Evolutionary conservation across 2,329 filamentous ascomycete species (phyloP), one percentile per base, ranked within the genome.

Genomic region (Zymoseptoria pseudotritici): DNA sequence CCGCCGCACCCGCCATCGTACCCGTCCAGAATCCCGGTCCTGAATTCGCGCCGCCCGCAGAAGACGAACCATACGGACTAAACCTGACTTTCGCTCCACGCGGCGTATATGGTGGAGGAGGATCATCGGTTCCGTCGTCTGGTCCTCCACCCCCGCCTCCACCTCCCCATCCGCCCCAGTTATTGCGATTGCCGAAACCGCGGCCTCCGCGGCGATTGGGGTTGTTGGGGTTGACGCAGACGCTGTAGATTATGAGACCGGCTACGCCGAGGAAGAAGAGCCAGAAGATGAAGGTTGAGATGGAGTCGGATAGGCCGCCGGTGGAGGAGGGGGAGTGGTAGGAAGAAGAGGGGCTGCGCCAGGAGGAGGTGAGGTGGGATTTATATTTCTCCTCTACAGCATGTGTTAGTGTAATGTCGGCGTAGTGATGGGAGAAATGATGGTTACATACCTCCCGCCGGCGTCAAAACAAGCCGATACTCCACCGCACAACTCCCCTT

Each of bases 401-500:
- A n/a, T n/a, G n/a, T n/a, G n/a, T n/a, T n/a, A n/a, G n/a, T n/a
- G n/a, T n/a, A n/a, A n/a, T n/a, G n/a, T n/a, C n/a, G n/a, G n/a
- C n/a, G n/a, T n/a, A n/a, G n/a, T n/a, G n/a, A n/a, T n/a, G n/a
- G n/a, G n/a, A n/a, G n/a, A 36, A 17, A 4, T 2, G 36, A 10
- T 11, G 36, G 4, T 11, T n/a, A 46, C n/a, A 3, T 11, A 75
- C 92, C 86, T 2, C 94, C 94, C 62, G 82, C 79, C 10, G 87
- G 85, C 0, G 92, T 97, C 56, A 97, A 78, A 0, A 88, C 74
- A 6, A 97, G 76, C 13, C 87, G 82, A 75, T 97, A 97, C 76
- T 96, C 90, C 22, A 96, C 92, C 13, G 89, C 94, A 75, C 93
- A 97, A 73, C 89, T 94, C 21, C 94, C 94, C 70, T 89, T 91